Percentiles rank a stretch among this genome's conserved stretches.
These are phyloP conservation scores for Ammopiptanthus mongolicus DNA, from an alignment of 306 rosid genomes.

Conservation along the genomic window DNA sequence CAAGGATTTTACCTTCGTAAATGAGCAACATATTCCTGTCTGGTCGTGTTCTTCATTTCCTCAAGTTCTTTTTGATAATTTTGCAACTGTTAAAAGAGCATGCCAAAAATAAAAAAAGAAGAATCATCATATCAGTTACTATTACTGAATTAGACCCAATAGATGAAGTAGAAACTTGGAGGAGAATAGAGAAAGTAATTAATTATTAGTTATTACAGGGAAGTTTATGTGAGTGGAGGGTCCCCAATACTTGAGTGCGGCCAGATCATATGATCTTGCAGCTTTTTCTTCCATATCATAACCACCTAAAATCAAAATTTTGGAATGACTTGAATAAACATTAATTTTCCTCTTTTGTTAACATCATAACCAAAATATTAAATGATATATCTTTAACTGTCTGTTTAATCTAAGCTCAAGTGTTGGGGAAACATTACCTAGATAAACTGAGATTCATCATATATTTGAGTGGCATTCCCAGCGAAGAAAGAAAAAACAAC, in stretches of 20 bases:
- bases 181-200: not conserved
- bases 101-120: not conserved
- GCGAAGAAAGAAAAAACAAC: not conserved
- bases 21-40: slow-evolving; percentile 92
- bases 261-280: slow-evolving; percentile 90
- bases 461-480: slow-evolving; percentile 35
- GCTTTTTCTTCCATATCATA: slow-evolving; percentile 97
- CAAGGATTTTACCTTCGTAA: slow-evolving; percentile 57
- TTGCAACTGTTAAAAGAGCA: slow-evolving; percentile 48
- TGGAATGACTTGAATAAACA: slow-evolving; percentile 35
- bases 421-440: slow-evolving; percentile 51
- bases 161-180: slow-evolving; percentile 8
- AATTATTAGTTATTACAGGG: slow-evolving; percentile 48
- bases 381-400: not conserved
- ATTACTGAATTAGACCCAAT: not conserved
- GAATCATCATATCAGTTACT: slow-evolving; percentile 7
- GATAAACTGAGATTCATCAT: slow-evolving; percentile 60
- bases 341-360: slow-evolving; percentile 19
- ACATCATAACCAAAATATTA: slow-evolving; percentile 3
- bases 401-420: slow-evolving; percentile 9
- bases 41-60: slow-evolving; percentile 77
- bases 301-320: slow-evolving; percentile 63
- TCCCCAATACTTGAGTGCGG: slow-evolving; percentile 98
- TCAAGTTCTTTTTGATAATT: slow-evolving; percentile 71
- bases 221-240: slow-evolving; percentile 90